Evolutionary conservation across 2,329 filamentous ascomycete species (phyloP), one percentile per base, ranked within the genome.

Genomic region (Alternaria rosae): DNA sequence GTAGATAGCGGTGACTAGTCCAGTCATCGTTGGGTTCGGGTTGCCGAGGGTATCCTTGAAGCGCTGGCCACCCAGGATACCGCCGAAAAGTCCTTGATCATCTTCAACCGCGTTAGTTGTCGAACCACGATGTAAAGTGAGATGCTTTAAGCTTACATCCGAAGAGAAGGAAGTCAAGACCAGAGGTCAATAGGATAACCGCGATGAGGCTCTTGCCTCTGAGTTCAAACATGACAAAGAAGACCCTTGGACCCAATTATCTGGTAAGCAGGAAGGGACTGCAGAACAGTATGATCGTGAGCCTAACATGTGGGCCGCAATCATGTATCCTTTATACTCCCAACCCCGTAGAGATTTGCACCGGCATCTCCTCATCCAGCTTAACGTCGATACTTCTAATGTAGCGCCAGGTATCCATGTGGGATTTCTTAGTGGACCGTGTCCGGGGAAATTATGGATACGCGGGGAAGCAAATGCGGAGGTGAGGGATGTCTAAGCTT

Each of bases 1-100:
- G 55, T 74, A 75, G 48, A 78, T 76, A 15, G 74, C 77, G 6
- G 80, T 78, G 6, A 79, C 77, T 11, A 79, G 65, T 25, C 78
- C 80, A 54, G 81, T 78, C 62, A 69, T 64, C 0, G 62, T 68
- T 7, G 65, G 38, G 12, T 51, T 59, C 0, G 65, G 65, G 32
- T 64, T 60, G 15, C 62, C 60, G 9, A 69, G 56, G 6, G 60
- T 68, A 11, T 66, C 59, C 13, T 71, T 65, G 58, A 74, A 73
- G 59, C 69, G 58, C 23, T 71, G 61, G 38, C 58, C 66, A 51
- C 69, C 70, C 11, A 73, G 56, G 10, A 74, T 67, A 54, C 71
- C 71, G 28, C 70, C 69, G 48, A 73, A 72, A 7, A 74, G 64
- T 15, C 71, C 71, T 61, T 73, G 69, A 48, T 73, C 70, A 65